Percentiles rank a stretch among this genome's conserved stretches.
Evolutionary conservation across 2,329 filamentous ascomycete species (phyloP).

Genomic region (Colletotrichum magnum): DNA sequence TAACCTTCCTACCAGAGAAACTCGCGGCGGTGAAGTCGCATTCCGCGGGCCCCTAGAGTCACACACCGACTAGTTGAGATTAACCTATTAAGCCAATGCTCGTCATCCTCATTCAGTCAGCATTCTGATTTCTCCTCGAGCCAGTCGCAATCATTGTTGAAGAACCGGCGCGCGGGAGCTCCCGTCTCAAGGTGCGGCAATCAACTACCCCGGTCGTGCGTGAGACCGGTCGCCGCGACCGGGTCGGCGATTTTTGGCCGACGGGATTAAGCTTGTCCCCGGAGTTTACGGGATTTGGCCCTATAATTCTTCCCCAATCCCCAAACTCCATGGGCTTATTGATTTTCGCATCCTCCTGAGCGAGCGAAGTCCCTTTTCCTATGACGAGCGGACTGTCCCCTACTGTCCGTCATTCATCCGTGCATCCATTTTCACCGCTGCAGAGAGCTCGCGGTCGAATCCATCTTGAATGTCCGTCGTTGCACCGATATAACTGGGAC

Average conservation of each 20-base stretch:
- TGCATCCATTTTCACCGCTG: background rate
- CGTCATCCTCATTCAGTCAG: too few species aligned
- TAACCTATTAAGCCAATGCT: too few species aligned
- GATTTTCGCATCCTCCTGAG: background rate
- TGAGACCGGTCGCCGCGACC: background rate
- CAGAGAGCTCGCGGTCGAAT: background rate
- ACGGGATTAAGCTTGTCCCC: too few species aligned
- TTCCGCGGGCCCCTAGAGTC: background rate
- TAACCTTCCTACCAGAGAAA: background rate
- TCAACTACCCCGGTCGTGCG: background rate
- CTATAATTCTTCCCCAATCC: background rate
- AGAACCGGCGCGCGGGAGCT: slow-evolving; percentile 4
- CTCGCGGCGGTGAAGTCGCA: background rate
- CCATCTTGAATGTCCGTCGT: background rate
- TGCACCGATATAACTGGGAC: background rate
- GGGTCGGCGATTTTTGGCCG: too few species aligned
- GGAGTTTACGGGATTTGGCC: slow-evolving; percentile 16
- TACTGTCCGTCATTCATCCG: slow-evolving; percentile 17
- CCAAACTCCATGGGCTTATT: background rate
- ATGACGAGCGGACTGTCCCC: background rate
- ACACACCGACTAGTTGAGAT: too few species aligned
- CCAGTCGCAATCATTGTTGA: too few species aligned
- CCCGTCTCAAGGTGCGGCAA: background rate
- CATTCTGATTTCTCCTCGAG: too few species aligned
- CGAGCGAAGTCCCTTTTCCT: too few species aligned